Conservation (phyloP, 2,329 filamentous ascomycete species). For the Furcasterigmium sp. region DNA sequence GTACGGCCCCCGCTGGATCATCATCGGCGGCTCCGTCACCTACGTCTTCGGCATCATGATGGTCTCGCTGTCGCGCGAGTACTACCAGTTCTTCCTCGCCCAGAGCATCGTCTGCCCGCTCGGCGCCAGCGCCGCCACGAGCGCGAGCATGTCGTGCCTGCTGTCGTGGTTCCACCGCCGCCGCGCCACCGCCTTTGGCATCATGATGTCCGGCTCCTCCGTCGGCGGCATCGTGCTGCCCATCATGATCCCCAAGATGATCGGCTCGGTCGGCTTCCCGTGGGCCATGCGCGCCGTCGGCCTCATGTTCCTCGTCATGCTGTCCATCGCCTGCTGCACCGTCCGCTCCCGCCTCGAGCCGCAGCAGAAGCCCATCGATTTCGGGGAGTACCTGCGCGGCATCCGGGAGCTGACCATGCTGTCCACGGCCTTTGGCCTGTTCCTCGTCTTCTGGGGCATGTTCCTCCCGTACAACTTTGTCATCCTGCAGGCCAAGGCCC, state of each 20-base stretch:
- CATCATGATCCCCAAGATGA: conserved; percentile 53
- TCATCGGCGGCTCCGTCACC: conserved; percentile 47
- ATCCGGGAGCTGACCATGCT: conserved; percentile 40
- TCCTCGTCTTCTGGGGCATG: conserved; percentile 51
- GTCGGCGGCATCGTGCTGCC: conserved; percentile 53
- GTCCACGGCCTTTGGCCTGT: conserved; percentile 37
- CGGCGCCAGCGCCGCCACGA: conserved; percentile 38
- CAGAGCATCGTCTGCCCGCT: conserved; percentile 33
- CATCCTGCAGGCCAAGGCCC: conserved; percentile 38
- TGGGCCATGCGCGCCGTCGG: conserved; percentile 45
- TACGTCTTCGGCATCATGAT: conserved; percentile 63
- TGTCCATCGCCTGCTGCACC: conserved; percentile 28
- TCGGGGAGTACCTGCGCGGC: conserved; percentile 39
- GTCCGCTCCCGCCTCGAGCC: conserved; percentile 37
- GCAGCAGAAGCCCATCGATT: conserved; percentile 35
- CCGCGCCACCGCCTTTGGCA: conserved; percentile 46
- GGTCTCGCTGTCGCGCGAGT: conserved; percentile 42
- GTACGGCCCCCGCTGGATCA: conserved; percentile 55
- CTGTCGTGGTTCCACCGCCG: conserved; percentile 47
- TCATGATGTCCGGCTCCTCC: conserved; percentile 47
- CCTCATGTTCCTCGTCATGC: conserved; percentile 35
- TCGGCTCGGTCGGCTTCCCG: conserved; percentile 35
- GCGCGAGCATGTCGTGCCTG: conserved; percentile 33
- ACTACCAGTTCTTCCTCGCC: conserved; percentile 40
- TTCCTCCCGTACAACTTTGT: conserved; percentile 50